Base-by-base conservation (phyloP, 345 rosid genomes). In the Eucalyptus tenuipes region DNA sequence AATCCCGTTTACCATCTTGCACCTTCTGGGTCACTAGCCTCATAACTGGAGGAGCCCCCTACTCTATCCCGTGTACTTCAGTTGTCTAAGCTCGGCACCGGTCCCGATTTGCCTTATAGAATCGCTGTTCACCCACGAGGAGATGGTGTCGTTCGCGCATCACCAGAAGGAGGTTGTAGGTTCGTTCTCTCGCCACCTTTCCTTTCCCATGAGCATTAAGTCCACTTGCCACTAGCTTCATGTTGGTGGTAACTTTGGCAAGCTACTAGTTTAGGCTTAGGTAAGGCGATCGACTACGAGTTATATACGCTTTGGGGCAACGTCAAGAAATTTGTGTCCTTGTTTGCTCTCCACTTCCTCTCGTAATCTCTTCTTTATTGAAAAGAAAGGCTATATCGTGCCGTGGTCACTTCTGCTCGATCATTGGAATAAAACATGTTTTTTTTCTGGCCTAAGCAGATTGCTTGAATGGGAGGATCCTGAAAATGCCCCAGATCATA, bases 81-180 rank as follows among this genome's bases (percentile, higher is more conserved):
- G 99, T 90, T 94, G 52, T 93, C 90, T 88, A 94, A 89, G 95
- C 92, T 89, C 88, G 89, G 59, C 79, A 88, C 93, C 88, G 98
- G 91, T 47, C 92, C 97, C 86, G 96, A 94, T 89, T 92, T 95
- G 88, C 99, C 99, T 88, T 98, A 98, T 68, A 93, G 98, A 86
- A 94, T 96, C 95, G 94, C 93, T 80, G 95, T 97, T 91, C 98
- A 95, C 89, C 97, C 98, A 37, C 93, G 91, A 13, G 97, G 95
- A 88, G n/a, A n/a, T n/a, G n/a, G n/a, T n/a, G n/a, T n/a, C n/a
- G n/a, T n/a, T n/a, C n/a, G n/a, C n/a, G n/a, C n/a, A n/a, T n/a
- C n/a, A n/a, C n/a, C n/a, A n/a, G n/a, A 96, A 91, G 85, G 99
- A 49, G 88, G 94, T 87, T 96, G 99, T 96, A 94, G 93, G 99